A percentile compares a stretch with the other conserved stretches of the same genome.
phyloP scores from a whole-genome alignment of 1,139 yeast genomes.

The Pichia sp. region DNA sequence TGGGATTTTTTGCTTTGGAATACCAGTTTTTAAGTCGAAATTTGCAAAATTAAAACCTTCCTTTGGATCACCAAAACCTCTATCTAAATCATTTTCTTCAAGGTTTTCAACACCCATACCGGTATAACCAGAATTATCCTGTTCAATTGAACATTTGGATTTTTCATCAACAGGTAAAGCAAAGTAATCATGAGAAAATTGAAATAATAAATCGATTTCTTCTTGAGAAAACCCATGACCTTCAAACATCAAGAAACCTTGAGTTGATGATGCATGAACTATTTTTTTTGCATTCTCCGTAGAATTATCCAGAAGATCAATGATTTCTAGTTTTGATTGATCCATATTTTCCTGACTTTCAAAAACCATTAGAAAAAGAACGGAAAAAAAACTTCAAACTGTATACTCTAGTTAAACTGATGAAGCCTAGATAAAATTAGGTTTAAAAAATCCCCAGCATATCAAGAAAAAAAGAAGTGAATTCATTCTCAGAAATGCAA shows the following conservation, averaged over 20 bases:
- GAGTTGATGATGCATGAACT: constrained; percentile 46
- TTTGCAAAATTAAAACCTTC: constrained; percentile 38
- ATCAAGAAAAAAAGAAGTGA: too few species aligned
- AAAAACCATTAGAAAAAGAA: too few species aligned
- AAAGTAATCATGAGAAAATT: constrained; percentile 41
- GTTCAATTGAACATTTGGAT: constrained; percentile 33
- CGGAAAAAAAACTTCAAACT: too few species aligned
- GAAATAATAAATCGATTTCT: constrained; percentile 42
- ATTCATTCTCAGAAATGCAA: too few species aligned
- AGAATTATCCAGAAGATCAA: constrained; percentile 38
- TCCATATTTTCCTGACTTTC: too few species aligned
- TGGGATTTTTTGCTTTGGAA: constrained; percentile 36
- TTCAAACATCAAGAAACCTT: constrained; percentile 51
- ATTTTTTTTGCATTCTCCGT: constrained; percentile 37
- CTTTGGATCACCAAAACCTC: constrained; percentile 47
- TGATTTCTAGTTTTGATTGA: constrained; percentile 35
- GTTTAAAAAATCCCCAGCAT: too few species aligned
- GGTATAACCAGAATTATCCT: constrained; percentile 46
- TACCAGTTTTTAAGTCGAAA: constrained; percentile 39
- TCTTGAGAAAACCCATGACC: constrained; percentile 46
- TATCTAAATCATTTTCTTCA: constrained; percentile 40
- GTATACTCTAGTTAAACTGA: too few species aligned
- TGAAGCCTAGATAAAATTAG: too few species aligned
- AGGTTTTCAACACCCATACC: constrained; percentile 47
- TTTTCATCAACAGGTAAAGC: constrained; percentile 39